phyloP scores from a whole-genome alignment of 495 filamentous ascomycete genomes.

The Copromyces sp. region DNA sequence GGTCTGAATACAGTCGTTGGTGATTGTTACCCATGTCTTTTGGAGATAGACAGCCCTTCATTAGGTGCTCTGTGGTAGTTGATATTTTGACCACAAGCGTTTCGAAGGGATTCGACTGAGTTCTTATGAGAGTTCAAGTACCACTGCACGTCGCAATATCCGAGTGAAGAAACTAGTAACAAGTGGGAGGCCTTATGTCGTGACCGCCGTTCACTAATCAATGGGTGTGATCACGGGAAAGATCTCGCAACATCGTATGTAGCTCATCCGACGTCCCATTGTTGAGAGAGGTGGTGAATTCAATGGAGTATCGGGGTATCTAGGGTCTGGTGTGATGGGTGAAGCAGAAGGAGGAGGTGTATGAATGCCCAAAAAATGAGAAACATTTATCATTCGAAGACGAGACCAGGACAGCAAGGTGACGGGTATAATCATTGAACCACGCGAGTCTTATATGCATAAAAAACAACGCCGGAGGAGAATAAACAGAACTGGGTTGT shows the following conservation, averaged over 20 bases:
- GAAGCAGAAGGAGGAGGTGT: not conserved
- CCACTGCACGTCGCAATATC: not conserved
- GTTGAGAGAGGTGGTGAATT: not conserved
- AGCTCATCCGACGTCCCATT: not conserved
- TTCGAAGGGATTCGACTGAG: not conserved
- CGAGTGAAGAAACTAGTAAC: not conserved
- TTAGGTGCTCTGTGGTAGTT: not conserved
- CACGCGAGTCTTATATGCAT: not conserved
- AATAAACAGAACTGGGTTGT: not conserved
- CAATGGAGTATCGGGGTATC: not conserved
- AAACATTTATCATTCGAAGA: not conserved
- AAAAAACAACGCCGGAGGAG: not conserved
- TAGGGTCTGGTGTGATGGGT: not conserved
- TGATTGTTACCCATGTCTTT: not conserved
- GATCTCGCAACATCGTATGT: not conserved
- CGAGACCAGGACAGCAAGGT: not conserved
- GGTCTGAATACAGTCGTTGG: not conserved
- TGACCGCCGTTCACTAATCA: not conserved
- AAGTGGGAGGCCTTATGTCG: not conserved
- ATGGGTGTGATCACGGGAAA: not conserved
- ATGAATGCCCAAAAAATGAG: not conserved
- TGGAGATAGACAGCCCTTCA: not conserved
- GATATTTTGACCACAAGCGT: not conserved
- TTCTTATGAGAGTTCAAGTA: not conserved
- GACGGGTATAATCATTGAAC: not conserved